A percentile compares a stretch with the other conserved stretches of the same genome.
phyloP scores from a whole-genome alignment of 2,329 filamentous ascomycete species.

The Xylariaceae sp. region DNA sequence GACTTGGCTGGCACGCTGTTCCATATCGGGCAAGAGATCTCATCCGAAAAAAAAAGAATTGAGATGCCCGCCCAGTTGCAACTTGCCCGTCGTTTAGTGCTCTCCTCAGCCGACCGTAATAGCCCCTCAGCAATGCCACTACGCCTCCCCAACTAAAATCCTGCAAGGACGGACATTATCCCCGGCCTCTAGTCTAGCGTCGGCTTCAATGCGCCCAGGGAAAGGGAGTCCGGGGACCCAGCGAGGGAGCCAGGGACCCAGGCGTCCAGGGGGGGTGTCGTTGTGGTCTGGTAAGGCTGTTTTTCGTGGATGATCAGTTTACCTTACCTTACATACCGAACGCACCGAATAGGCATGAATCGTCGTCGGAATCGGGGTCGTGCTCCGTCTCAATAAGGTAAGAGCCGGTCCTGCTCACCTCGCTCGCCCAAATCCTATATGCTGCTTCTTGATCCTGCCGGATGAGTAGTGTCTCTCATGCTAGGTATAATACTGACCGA shows the following conservation, averaged over 20 bases:
- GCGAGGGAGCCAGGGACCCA: conserved; percentile 3
- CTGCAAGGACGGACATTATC: conserved; percentile 12
- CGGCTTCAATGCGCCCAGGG: conserved; percentile 2
- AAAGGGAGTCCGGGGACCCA: conserved; percentile 2
- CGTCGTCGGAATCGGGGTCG: not conserved
- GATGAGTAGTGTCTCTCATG: too few relatives aligned
- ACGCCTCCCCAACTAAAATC: conserved; percentile 11
- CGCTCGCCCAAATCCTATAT: too few relatives aligned
- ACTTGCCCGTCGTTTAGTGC: conserved; percentile 10
- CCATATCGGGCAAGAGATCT: too few relatives aligned
- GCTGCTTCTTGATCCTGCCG: too few relatives aligned
- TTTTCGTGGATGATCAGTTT: not conserved
- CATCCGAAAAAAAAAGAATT: too few relatives aligned
- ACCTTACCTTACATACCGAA: too few relatives aligned
- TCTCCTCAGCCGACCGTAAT: conserved; percentile 22
- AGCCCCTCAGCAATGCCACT: conserved; percentile 20
- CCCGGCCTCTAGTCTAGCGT: conserved; percentile 12
- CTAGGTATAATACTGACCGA: too few relatives aligned
- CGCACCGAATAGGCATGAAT: too few relatives aligned
- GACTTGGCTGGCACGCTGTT: too few relatives aligned
- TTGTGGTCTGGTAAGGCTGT: not conserved
- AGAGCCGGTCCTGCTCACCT: too few relatives aligned
- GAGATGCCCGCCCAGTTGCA: too few relatives aligned
- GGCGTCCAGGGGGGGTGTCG: too few relatives aligned
- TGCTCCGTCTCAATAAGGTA: not conserved